These are phyloP conservation scores for Blastomyces emzantsi DNA, from an alignment of 2,329 filamentous ascomycete genomes.

Conservation along the genomic window DNA sequence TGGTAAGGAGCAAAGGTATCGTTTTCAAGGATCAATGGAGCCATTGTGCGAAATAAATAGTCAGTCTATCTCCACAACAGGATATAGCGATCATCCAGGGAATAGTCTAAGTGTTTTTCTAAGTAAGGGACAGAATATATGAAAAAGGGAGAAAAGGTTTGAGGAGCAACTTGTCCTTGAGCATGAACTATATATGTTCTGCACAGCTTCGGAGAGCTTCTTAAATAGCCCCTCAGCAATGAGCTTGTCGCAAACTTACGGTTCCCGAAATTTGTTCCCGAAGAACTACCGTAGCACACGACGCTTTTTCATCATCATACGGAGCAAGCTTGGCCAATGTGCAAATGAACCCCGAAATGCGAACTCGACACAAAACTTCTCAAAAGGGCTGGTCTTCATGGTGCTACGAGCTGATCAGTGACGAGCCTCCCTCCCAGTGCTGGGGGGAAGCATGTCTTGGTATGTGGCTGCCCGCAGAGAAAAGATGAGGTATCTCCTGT, in stretches of 20 bases:
- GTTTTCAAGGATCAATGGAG: conserved; percentile 7
- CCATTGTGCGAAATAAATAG: neutral
- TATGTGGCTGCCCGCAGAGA: neutral
- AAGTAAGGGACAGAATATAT: neutral
- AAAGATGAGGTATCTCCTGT: neutral
- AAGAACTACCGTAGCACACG: neutral
- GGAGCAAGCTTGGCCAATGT: neutral
- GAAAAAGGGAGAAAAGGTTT: neutral
- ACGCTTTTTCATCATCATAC: neutral
- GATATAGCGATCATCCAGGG: neutral
- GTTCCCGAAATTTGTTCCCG: conserved; percentile 2
- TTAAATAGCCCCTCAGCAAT: neutral
- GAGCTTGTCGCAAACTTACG: neutral
- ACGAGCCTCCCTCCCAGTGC: neutral
- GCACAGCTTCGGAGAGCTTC: neutral
- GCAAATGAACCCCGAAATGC: neutral
- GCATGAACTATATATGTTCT: conserved; percentile 1
- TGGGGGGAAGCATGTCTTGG: neutral
- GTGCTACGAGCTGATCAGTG: conserved; percentile 2
- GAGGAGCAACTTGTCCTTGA: neutral
- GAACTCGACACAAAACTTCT: neutral
- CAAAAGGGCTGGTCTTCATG: neutral
- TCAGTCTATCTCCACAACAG: neutral
- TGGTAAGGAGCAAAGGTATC: neutral
- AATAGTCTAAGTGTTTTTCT: neutral